phyloP scores from a whole-genome alignment of 2,329 filamentous ascomycete genomes.

The Emmonsia crescens region DNA sequence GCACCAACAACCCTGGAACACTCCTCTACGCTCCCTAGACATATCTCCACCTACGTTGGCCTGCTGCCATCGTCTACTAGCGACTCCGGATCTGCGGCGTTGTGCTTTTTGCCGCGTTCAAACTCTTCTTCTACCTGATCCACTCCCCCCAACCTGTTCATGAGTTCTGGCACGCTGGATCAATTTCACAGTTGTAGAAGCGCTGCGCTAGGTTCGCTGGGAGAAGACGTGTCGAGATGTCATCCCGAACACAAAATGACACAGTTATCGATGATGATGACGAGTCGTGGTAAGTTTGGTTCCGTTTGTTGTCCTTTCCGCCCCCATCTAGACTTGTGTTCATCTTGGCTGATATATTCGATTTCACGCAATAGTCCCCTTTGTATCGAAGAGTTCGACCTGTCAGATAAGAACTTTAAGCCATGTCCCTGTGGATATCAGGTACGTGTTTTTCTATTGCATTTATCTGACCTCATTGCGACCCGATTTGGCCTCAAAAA shows the following conservation, averaged over 20 bases:
- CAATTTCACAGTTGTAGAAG: constrained; percentile 12
- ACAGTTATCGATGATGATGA: constrained; percentile 42
- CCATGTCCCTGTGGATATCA: constrained; percentile 97
- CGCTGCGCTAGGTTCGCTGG: constrained; percentile 4
- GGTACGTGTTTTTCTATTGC: constrained; percentile 46
- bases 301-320: background rate
- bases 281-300: constrained; percentile 34
- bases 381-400: constrained; percentile 97
- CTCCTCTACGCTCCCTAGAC: background rate
- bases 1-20: background rate
- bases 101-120: constrained; percentile 4
- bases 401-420: constrained; percentile 92
- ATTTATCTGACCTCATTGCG: background rate
- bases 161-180: constrained; percentile 19
- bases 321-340: background rate
- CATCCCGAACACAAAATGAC: constrained; percentile 35
- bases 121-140: constrained; percentile 2
- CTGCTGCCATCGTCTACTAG: background rate
- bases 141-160: constrained; percentile 4
- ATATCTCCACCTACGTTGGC: background rate
- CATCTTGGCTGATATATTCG: background rate
- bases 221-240: constrained; percentile 26
- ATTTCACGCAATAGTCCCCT: constrained; percentile 56
- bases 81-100: background rate
- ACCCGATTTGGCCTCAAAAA: constrained; percentile 4